phyloP scores from a whole-genome alignment of 768 basidiomycete species.

The Boletus speciosus region DNA sequence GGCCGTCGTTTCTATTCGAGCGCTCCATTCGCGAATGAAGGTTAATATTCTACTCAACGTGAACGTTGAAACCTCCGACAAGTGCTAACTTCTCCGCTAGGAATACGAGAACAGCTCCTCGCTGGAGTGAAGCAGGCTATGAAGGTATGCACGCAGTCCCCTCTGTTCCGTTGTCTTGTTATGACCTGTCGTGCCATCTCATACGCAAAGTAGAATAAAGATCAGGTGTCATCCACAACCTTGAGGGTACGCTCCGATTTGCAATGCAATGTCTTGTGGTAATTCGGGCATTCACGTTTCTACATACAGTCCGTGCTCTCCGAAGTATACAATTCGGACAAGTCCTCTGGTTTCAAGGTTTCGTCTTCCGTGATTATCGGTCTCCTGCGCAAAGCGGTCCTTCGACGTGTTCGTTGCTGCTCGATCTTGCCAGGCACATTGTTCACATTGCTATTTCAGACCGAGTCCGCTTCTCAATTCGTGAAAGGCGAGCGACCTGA shows the following conservation, averaged over 20 bases:
- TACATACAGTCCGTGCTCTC: conserved; percentile 57
- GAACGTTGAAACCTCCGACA: neutral
- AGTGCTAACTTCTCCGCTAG: conserved; percentile 29
- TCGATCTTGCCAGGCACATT: neutral
- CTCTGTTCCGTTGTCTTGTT: neutral
- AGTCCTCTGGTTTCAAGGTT: conserved; percentile 42
- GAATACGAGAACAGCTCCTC: conserved; percentile 50
- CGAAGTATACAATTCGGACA: conserved; percentile 68
- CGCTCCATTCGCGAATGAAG: conserved; percentile 17
- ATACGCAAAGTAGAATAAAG: conserved; percentile 43
- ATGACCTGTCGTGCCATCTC: neutral
- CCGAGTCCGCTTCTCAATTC: conserved; percentile 58
- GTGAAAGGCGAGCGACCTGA: conserved; percentile 55
- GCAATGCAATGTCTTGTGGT: neutral
- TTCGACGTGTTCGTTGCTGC: conserved; percentile 50
- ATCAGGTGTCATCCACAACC: conserved; percentile 53
- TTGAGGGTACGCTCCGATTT: conserved; percentile 44
- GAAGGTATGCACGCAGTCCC: conserved; percentile 49
- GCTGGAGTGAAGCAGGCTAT: conserved; percentile 60
- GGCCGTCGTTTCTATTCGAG: conserved; percentile 13
- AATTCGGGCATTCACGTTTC: neutral
- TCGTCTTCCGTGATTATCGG: conserved; percentile 46
- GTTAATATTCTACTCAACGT: conserved; percentile 6
- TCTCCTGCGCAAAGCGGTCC: conserved; percentile 56
- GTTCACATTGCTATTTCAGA: conserved; percentile 35